Conservation (phyloP, 73 alveolate species). For the Effrenium voratum region DNA sequence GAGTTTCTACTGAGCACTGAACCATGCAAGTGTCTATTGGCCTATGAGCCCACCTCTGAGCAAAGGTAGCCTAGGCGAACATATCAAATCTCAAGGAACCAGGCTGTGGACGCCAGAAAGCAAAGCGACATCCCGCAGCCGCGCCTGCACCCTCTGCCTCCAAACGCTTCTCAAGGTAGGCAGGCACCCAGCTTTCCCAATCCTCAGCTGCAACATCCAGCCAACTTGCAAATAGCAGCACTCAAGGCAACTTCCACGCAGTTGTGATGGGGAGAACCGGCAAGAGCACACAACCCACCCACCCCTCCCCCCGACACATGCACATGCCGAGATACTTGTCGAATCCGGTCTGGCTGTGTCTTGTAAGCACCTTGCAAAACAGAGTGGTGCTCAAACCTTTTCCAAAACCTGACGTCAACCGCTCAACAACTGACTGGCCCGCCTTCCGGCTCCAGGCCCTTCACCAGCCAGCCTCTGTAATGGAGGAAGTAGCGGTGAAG, state of each 20-base stretch:
- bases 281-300: not conserved
- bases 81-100: no score
- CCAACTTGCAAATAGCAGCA: not conserved
- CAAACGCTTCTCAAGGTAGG: conserved; percentile 49
- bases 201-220: not conserved
- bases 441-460: conserved; percentile 93
- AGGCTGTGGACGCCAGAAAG: no score
- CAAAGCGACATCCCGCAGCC: conserved; percentile 13
- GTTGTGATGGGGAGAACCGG: not conserved
- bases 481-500: conserved; percentile 78
- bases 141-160: no score
- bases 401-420: not conserved
- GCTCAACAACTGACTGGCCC: not conserved
- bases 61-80: no score
- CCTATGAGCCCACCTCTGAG: no score
- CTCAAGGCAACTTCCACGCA: not conserved
- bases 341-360: conserved; percentile 35
- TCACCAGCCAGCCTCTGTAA: conserved; percentile 61
- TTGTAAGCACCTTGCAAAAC: conserved; percentile 8
- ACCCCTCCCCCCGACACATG: not conserved
- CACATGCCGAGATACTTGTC: not conserved
- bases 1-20: no score
- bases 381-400: not conserved
- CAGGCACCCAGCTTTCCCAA: conserved; percentile 85
- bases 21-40: no score